A percentile compares a stretch with the other conserved stretches of the same genome.
Evolutionary conservation across 306 rosid genomes (phyloP).

Genomic region (Fragaria vesca): DNA sequence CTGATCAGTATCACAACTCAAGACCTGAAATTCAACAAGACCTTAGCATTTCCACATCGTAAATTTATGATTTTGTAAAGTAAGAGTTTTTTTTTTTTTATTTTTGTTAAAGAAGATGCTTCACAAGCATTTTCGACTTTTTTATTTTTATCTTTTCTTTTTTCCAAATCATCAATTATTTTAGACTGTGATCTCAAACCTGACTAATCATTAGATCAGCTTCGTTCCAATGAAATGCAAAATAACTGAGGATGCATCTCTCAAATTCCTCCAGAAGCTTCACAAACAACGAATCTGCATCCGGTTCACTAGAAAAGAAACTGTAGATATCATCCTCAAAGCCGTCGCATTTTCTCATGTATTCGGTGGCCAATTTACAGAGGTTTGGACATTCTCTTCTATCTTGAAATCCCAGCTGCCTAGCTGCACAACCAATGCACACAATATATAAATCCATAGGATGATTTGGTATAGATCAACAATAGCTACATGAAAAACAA

Average conservation of each 20-base stretch:
- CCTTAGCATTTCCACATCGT: neutral
- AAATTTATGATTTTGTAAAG: neutral
- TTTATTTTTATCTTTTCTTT: neutral
- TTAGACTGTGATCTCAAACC: slow-evolving; percentile 35
- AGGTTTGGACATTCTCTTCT: slow-evolving; percentile 72
- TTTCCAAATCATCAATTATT: neutral
- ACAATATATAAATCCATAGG: neutral
- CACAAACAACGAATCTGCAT: slow-evolving; percentile 84
- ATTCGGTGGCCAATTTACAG: slow-evolving; percentile 84
- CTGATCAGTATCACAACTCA: slow-evolving; percentile 63
- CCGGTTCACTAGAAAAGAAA: slow-evolving; percentile 66
- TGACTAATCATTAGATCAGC: slow-evolving; percentile 80
- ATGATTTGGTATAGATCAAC: neutral
- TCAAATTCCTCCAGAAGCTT: slow-evolving; percentile 98
- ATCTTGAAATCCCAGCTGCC: slow-evolving; percentile 92
- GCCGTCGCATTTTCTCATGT: slow-evolving; percentile 67
- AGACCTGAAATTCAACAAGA: slow-evolving; percentile 48
- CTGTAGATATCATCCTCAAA: slow-evolving; percentile 78
- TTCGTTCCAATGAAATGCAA: slow-evolving; percentile 87
- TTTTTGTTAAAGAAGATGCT: neutral
- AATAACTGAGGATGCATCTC: slow-evolving; percentile 95
- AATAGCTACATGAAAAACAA: neutral
- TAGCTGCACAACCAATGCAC: slow-evolving; percentile 54
- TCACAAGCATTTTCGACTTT: neutral
- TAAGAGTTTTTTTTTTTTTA: neutral